Evolutionary conservation across 1,139 yeast species (phyloP).

Genomic region (Geotrichum aggregatum): DNA sequence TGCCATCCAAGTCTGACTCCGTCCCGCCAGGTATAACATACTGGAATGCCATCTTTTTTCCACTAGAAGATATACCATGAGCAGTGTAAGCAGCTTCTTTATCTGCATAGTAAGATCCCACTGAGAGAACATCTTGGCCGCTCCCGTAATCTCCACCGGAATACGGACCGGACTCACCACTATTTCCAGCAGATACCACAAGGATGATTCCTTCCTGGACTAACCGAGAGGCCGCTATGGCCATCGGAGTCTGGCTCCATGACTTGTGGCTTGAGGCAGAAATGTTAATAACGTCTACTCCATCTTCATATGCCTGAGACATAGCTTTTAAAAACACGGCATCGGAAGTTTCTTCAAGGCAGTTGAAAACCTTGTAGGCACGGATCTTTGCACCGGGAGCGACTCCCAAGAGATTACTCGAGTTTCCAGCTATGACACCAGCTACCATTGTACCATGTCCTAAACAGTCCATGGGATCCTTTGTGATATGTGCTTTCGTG

Average conservation of each 20-base stretch:
- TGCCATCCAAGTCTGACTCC: slow-evolving; percentile 6
- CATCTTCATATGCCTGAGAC: slow-evolving; percentile 25
- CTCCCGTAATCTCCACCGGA: slow-evolving; percentile 19
- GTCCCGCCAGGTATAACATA: slow-evolving; percentile 11
- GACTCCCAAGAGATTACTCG: slow-evolving; percentile 23
- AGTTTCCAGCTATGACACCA: slow-evolving; percentile 26
- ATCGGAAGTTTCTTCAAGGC: slow-evolving; percentile 24
- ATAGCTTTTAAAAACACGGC: slow-evolving; percentile 26
- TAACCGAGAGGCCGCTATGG: slow-evolving; percentile 23
- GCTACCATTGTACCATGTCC: slow-evolving; percentile 30
- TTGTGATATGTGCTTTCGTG: slow-evolving; percentile 17
- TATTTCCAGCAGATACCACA: slow-evolving; percentile 27
- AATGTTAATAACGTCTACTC: slow-evolving; percentile 24
- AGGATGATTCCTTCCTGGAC: slow-evolving; percentile 21
- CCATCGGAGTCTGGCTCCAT: slow-evolving; percentile 21
- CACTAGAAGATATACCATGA: background rate
- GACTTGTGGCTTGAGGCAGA: slow-evolving; percentile 25
- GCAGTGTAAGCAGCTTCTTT: slow-evolving; percentile 10
- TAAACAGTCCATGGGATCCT: slow-evolving; percentile 26
- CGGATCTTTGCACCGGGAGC: slow-evolving; percentile 27
- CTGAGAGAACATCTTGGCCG: slow-evolving; percentile 19
- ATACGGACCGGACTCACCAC: slow-evolving; percentile 17
- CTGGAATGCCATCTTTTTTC: slow-evolving; percentile 11
- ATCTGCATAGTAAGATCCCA: slow-evolving; percentile 18
- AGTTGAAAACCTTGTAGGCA: slow-evolving; percentile 27